These are phyloP conservation scores for Bipolaris oryzae DNA, from an alignment of 2,329 filamentous ascomycete species.

Conservation along the genomic window DNA sequence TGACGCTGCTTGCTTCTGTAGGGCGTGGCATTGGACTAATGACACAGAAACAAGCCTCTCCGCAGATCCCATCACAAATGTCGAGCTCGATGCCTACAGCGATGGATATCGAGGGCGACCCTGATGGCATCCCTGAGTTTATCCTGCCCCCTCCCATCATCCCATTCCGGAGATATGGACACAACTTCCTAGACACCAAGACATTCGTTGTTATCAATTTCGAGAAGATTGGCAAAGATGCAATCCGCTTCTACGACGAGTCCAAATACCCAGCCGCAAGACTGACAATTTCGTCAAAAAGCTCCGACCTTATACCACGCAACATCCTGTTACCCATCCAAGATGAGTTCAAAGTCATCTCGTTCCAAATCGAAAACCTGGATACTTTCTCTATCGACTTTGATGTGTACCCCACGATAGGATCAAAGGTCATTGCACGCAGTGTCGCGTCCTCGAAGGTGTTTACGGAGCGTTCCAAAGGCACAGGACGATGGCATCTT, in stretches of 20 bases:
- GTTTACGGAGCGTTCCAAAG: slow-evolving; percentile 77
- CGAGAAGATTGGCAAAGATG: slow-evolving; percentile 72
- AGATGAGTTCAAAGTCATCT: slow-evolving; percentile 90
- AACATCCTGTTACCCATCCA: slow-evolving; percentile 95
- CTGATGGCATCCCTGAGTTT: slow-evolving; percentile 88
- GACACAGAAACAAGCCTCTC: slow-evolving; percentile 44
- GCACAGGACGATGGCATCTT: slow-evolving; percentile 79
- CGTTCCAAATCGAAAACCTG: slow-evolving; percentile 93
- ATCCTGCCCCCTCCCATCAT: slow-evolving; percentile 96
- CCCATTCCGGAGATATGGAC: slow-evolving; percentile 88
- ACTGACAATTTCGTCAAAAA: slow-evolving; percentile 94
- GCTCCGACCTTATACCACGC: slow-evolving; percentile 93
- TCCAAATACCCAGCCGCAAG: slow-evolving; percentile 95
- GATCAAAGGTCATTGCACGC: slow-evolving; percentile 95
- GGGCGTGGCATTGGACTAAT: slow-evolving; percentile 42
- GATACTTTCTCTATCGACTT: slow-evolving; percentile 95
- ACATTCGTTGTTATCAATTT: slow-evolving; percentile 94
- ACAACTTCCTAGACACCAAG: slow-evolving; percentile 98
- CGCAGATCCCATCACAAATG: slow-evolving; percentile 51
- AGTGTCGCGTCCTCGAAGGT: slow-evolving; percentile 88
- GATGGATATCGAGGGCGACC: slow-evolving; percentile 70
- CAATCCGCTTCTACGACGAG: slow-evolving; percentile 94
- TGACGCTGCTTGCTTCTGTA: slow-evolving; percentile 77
- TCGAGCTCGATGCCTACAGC: slow-evolving; percentile 48
- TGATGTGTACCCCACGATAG: slow-evolving; percentile 96